Conservation (phyloP, 805 yeast genomes). For the Yueomyces sinensis region DNA sequence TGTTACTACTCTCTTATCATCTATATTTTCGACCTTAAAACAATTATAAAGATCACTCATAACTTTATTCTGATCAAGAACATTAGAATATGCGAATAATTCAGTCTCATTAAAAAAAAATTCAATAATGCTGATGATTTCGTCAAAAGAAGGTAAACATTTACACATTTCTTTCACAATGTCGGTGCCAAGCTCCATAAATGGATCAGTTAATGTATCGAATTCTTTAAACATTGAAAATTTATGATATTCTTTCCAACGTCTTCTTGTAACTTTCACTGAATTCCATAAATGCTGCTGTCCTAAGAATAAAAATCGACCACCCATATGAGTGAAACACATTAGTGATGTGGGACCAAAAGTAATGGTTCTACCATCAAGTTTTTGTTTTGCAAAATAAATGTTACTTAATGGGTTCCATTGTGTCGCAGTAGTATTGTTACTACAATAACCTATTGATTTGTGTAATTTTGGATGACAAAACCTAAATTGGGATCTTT, state of each 20-base stretch:
- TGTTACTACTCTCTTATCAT: slow-evolving; percentile 1
- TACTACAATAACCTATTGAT: neutral
- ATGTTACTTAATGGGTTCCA: neutral
- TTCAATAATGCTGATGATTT: slow-evolving; percentile 4
- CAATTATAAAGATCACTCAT: slow-evolving; percentile 6
- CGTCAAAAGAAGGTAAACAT: slow-evolving; percentile 7
- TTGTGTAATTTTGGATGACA: neutral
- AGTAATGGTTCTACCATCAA: slow-evolving; percentile 4
- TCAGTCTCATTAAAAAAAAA: slow-evolving; percentile 5
- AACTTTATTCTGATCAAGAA: slow-evolving; percentile 10
- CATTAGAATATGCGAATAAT: slow-evolving; percentile 9
- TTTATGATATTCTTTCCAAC: slow-evolving; percentile 6
- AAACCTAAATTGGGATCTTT: neutral
- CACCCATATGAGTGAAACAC: slow-evolving; percentile 2
- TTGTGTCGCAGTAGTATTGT: slow-evolving; percentile 2
- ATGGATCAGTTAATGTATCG: neutral
- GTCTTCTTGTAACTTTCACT: slow-evolving; percentile 11
- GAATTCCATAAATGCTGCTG: slow-evolving; percentile 12
- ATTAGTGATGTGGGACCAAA: slow-evolving; percentile 20
- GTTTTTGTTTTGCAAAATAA: neutral
- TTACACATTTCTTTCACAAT: slow-evolving; percentile 1
- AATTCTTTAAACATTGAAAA: slow-evolving; percentile 1
- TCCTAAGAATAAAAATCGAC: slow-evolving; percentile 10
- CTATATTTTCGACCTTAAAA: slow-evolving; percentile 1
- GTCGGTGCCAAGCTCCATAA: neutral